Base-by-base conservation (phyloP, 2,329 filamentous ascomycete species). In the Aspergillus sclerotialis region DNA sequence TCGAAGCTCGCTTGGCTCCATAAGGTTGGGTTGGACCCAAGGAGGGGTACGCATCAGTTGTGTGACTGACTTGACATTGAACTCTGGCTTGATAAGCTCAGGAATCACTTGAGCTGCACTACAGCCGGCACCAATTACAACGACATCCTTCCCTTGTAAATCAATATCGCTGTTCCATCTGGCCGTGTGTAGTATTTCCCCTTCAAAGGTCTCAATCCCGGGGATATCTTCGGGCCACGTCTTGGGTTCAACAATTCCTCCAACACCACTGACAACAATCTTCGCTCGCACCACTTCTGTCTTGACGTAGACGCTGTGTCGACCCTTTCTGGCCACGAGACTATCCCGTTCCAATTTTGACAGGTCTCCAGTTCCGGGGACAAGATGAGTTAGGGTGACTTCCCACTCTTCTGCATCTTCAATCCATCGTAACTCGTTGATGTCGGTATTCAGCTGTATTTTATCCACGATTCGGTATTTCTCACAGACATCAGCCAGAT, bases 1-100 rank as follows among this genome's bases (percentile, higher is more conserved):
- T 14, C 63, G 56, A 4, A 65, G 52, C 1, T 56, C 57, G 1
- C 56, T 47, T 1, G 67, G 66, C 7, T 64, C 53, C 4, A 53
- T 30, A 1, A 50, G 7, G 29, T 59, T 55, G 2, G 70, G 67
- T 4, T 68, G 60, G 2, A 76, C 67, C 73, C 74, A 78, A 1
- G 75, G 75, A 8, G 74, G 71, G 10, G 70, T 70, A 11, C 73
- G 60, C 70, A 78, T 75, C 5, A 79, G 42, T 42, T 79, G 75
- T 1, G 73, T 76, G n/a, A 78, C 67, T 5, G 69, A 70, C 46
- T 70, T 76, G 19, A 68, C 72, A 14, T 65, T 67, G 41, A 63
- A 64, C 7, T 66, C 63, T 14, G 61, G 61, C 27, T 69, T 61
- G 3, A 63, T 63, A 5, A 78, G 56, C 24, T 58, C 48, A 1